Evolutionary conservation across 1,284 basidiomycete species (phyloP), one percentile per base, ranked within the genome.

Genomic region (Melampsora larici-populina): DNA sequence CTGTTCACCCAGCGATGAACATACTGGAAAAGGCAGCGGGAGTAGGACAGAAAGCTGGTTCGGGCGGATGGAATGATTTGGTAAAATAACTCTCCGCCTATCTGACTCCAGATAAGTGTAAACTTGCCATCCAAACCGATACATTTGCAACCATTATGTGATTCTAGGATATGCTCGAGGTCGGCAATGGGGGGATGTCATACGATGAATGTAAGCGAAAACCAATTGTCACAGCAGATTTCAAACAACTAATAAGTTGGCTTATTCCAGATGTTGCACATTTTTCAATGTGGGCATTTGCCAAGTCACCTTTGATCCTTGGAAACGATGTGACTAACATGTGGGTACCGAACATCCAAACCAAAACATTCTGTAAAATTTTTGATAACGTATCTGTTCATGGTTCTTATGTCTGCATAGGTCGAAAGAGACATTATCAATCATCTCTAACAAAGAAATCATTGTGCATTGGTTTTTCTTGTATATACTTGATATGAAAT

Each of bases 271-370:
- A 83, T 63, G 78, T 75, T 0, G 78, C 80, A 8, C 82, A 83
- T 69, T 83, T 83, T 72, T 79, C 80, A 9, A 79, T 81, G 55
- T 83, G 83, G 82, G 79, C 82, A 8, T 73, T 82, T 70, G 70
- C 81, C 51, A 84, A 84, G 79, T 79, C 78, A 3, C 81, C 83
- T 1, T 78, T 84, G 36, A 82, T 84, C 64, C 79, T 84, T 29
- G 82, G 82, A 21, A 82, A 82, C 49, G 82, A 83, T 71, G 72
- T 83, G 0, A 78, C 79, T 9, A 77, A 68, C 26, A 82, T 81
- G 78, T 72, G 36, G 1, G 75, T 70, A 43, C 40, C 36, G 24
- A 66, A 11, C 1, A 15, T 46, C n/a, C 15, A 43, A n/a, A 3
- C 11, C 21, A 26, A 15, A 24, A 48, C 17, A 18, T 8, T 31